These are phyloP conservation scores for Acacia concinna DNA, from an alignment of 331 rosid species.

Conservation along the genomic window DNA sequence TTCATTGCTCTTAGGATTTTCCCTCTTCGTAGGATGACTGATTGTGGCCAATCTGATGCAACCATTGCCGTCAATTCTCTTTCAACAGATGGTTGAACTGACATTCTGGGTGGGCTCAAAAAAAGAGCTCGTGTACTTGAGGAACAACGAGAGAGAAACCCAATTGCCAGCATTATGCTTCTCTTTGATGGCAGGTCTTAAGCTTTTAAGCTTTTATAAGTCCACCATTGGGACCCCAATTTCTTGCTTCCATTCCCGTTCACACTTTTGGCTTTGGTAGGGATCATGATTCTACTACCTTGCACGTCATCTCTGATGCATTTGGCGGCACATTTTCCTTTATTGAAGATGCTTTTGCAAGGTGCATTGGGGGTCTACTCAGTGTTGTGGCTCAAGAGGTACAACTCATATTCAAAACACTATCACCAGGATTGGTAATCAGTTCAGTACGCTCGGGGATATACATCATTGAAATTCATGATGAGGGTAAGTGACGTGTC, in stretches of 20 bases:
- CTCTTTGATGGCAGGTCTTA: constrained; percentile 15
- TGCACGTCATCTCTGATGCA: constrained; percentile 9
- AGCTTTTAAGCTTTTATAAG: not conserved
- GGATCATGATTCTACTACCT: constrained; percentile 5
- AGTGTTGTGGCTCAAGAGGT: constrained; percentile 26
- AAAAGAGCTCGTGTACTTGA: constrained; percentile 18
- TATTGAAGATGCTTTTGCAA: constrained; percentile 24
- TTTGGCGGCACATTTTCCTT: constrained; percentile 24
- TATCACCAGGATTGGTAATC: not conserved
- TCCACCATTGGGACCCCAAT: not conserved
- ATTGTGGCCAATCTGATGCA: not conserved
- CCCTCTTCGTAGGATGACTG: constrained; percentile 21
- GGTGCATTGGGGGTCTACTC: constrained; percentile 30
- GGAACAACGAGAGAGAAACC: constrained; percentile 12
- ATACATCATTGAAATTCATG: not conserved
- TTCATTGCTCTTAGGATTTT: constrained; percentile 13
- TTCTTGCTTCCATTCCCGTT: constrained; percentile 10
- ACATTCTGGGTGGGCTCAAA: not conserved
- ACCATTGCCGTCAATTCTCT: not conserved
- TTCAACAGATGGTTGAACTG: constrained; percentile 16
- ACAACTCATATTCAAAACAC: not conserved
- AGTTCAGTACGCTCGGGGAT: constrained; percentile 18
- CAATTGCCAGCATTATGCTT: constrained; percentile 14
- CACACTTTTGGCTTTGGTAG: constrained; percentile 25
- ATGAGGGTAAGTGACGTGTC: not conserved